Evolutionary conservation across 441 rosid genomes (phyloP).

Genomic region (Isatis lusitanica): DNA sequence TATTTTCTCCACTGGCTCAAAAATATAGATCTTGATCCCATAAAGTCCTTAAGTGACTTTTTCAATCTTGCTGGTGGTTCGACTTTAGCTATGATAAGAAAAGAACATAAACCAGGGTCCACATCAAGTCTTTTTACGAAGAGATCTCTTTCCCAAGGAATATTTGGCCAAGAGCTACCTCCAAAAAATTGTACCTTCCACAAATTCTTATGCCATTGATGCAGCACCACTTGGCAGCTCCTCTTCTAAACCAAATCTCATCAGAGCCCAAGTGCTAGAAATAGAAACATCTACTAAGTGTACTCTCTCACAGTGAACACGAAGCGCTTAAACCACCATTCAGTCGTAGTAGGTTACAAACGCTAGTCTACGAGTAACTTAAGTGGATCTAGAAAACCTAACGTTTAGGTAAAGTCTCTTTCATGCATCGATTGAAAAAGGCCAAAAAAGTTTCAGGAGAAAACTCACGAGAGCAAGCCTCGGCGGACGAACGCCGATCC

Average conservation of each 20-base stretch:
- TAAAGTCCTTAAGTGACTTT: background rate
- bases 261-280: slow-evolving; percentile 10
- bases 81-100: slow-evolving; percentile 19
- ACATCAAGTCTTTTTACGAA: slow-evolving; percentile 19
- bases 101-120: slow-evolving; percentile 26
- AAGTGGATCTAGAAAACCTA: slow-evolving; percentile 27
- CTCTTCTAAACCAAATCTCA: slow-evolving; percentile 9
- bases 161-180: background rate
- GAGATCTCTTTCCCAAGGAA: background rate
- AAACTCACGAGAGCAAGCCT: slow-evolving; percentile 84
- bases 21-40: background rate
- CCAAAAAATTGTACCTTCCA: background rate
- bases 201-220: background rate
- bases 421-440: slow-evolving; percentile 2
- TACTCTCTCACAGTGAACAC: slow-evolving; percentile 14
- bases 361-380: background rate
- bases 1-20: background rate
- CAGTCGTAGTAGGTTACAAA: background rate
- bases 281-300: slow-evolving; percentile 7
- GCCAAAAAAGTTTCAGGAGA: background rate
- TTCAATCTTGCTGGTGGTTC: slow-evolving; percentile 10
- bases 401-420: background rate
- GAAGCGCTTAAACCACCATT: slow-evolving; percentile 1
- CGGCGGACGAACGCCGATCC: slow-evolving; percentile 85
- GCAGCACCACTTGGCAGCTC: slow-evolving; percentile 5